Conservation (phyloP, 108 stramenopile species). For the Poteriospumella lacustris region DNA sequence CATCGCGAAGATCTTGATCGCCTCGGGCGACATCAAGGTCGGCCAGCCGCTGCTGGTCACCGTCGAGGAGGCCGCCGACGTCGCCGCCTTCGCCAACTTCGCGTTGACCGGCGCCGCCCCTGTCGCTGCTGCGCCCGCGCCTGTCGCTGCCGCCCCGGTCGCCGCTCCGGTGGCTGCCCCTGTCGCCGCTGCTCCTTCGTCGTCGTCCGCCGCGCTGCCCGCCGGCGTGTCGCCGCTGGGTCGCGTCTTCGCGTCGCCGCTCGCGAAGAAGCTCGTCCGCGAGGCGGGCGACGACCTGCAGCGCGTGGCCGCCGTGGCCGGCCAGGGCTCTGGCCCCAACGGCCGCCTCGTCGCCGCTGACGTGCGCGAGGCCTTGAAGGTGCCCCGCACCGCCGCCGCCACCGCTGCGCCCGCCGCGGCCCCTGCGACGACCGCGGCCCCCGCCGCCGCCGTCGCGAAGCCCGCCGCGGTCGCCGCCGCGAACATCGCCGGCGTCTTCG, state of each 20-base stretch:
- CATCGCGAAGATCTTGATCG: no score
- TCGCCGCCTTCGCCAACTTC: not conserved
- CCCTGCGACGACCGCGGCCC: constrained; percentile 26
- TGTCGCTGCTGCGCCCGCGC: not conserved
- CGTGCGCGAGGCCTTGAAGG: constrained; percentile 69
- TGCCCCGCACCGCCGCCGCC: constrained; percentile 33
- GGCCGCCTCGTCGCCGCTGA: constrained; percentile 89
- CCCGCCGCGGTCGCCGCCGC: constrained; percentile 50
- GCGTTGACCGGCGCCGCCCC: not conserved
- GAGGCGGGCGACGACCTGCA: constrained; percentile 70
- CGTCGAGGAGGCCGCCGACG: constrained; percentile 42
- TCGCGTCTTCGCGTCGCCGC: constrained; percentile 78
- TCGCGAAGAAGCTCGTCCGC: constrained; percentile 74
- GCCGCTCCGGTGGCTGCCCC: not conserved
- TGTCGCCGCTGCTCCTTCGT: not conserved
- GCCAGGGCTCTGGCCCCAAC: constrained; percentile 77
- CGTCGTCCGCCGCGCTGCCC: no score
- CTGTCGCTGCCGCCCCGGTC: not conserved
- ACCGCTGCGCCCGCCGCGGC: constrained; percentile 28
- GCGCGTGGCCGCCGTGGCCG: constrained; percentile 30
- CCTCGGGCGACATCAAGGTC: constrained; percentile 57
- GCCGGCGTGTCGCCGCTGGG: no score
- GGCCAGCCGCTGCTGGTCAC: constrained; percentile 38
- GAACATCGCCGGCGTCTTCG: no score
- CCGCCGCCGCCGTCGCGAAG: constrained; percentile 40